Conservation (phyloP, 2,329 filamentous ascomycete species). For the Colletotrichum tabaci region DNA sequence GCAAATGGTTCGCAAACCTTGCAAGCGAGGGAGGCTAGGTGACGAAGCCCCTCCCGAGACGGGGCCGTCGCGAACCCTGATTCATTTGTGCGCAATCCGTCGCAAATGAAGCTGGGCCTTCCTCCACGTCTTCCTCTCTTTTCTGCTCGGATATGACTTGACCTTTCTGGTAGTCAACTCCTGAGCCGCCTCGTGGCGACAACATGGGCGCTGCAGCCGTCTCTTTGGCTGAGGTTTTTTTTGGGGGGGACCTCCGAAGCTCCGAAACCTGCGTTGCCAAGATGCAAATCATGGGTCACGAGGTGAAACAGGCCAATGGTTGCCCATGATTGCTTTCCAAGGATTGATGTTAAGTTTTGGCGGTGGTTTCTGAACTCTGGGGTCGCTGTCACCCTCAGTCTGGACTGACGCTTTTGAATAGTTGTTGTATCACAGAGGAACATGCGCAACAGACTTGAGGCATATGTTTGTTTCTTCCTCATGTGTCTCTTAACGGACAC, state of each 20-base stretch:
- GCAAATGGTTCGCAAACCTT: conserved; percentile 21
- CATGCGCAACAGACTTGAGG: too few relatives aligned
- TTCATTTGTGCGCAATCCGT: conserved; percentile 29
- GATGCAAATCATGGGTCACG: conserved; percentile 13
- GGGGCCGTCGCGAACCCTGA: conserved; percentile 29
- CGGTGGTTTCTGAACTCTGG: conserved; percentile 8
- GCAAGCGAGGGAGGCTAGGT: conserved; percentile 22
- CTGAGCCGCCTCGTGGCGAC: conserved; percentile 12
- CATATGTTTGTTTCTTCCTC: too few relatives aligned
- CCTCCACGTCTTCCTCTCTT: conserved; percentile 2
- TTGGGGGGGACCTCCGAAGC: neutral
- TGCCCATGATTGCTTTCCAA: neutral
- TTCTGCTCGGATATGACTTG: conserved; percentile 16
- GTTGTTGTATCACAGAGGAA: too few relatives aligned
- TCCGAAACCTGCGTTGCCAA: conserved; percentile 19
- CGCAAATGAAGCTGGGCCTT: neutral
- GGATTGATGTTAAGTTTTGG: conserved; percentile 11
- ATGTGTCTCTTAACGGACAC: too few relatives aligned
- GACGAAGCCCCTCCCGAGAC: conserved; percentile 13
- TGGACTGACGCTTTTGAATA: too few relatives aligned
- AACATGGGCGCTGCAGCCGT: conserved; percentile 6
- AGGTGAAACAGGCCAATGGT: conserved; percentile 4
- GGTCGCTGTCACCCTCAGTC: neutral
- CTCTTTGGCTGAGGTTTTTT: conserved; percentile 2
- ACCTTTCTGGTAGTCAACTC: conserved; percentile 17